Base-by-base conservation (phyloP, 495 filamentous ascomycete genomes). In the Penicillium samsonianum region DNA sequence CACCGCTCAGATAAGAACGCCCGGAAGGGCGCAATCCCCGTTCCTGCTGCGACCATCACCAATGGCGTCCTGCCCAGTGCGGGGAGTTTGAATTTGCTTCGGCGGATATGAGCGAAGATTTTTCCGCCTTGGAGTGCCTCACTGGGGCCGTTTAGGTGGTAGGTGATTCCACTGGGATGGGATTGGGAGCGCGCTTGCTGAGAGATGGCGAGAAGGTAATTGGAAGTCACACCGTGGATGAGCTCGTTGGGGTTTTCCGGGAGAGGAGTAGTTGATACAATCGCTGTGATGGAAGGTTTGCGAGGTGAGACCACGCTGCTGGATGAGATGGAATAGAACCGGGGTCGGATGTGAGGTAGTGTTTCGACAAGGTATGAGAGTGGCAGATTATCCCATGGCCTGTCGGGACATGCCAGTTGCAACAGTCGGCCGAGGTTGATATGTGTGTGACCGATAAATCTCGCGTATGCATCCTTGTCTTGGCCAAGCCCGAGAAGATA, bases 301-400 rank as follows among this genome's bases (percentile, higher is more conserved):
- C 76, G 73, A 0, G 78, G 74, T 8, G 71, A 65, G 38, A 81
- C 65, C 8, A 79, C 65, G 14, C 73, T 75, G 28, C 74, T 78
- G 8, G 79, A 82, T 16, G 80, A 81, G 61, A 83, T 83, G 50
- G 79, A 82, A 65, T 83, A 83, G 65, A 77, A 79, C 31, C 80
- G 76, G 2, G 80, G 76, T 31, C 77, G 75, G 41, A 76, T 67
- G 33, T 65, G 53, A 4, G 69, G 67, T 5, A 83, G 60, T 6
- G 68, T 72, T 58, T 81, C 78, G 44, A 82, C 50, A 30, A 81
- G 62, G 46, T 75, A 75, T 3, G 77, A 73, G 14, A 82, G 65
- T 1, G 78, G 78, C 2, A 82, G 55, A 2, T 55, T 41, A 0
- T 64, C 58, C 78, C 79, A 81, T 5, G 61, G 44, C n/a, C 52